Conservation (phyloP, 2,329 filamentous ascomycete genomes). For the Penicillium psychrosexuale region DNA sequence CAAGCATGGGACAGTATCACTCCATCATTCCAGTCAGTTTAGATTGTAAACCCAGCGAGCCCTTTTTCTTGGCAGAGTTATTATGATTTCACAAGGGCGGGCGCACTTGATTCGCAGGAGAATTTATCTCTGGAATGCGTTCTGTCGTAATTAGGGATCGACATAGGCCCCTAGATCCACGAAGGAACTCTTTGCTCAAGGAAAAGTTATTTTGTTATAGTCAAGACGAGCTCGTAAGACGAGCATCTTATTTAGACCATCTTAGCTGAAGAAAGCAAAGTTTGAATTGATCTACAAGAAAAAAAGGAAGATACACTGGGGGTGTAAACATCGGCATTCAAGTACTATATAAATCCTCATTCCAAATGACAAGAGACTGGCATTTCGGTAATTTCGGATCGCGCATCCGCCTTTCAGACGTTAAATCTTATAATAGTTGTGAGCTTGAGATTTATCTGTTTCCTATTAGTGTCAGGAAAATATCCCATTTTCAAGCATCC, state of each 20-base stretch:
- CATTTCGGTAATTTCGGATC: slow-evolving; percentile 6
- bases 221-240: neutral
- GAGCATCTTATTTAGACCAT: neutral
- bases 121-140: slow-evolving; percentile 15
- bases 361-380: slow-evolving; percentile 11
- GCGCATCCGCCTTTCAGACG: neutral
- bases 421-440: neutral
- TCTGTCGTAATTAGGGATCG: slow-evolving; percentile 9
- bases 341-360: slow-evolving; percentile 7
- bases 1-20: neutral
- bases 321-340: slow-evolving; percentile 9
- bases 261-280: neutral
- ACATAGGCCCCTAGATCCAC: slow-evolving; percentile 16
- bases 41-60: no score
- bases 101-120: neutral
- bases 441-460: neutral
- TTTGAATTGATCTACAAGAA: neutral
- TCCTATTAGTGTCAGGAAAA: neutral
- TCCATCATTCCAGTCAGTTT: slow-evolving; percentile 12
- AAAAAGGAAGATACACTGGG: neutral
- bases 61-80: slow-evolving; percentile 4
- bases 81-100: slow-evolving; percentile 11
- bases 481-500: neutral
- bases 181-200: neutral
- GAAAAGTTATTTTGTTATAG: neutral